Evolutionary conservation across 108 stramenopile genomes (phyloP).

Genomic region (Stephanodiscus minutulus): DNA sequence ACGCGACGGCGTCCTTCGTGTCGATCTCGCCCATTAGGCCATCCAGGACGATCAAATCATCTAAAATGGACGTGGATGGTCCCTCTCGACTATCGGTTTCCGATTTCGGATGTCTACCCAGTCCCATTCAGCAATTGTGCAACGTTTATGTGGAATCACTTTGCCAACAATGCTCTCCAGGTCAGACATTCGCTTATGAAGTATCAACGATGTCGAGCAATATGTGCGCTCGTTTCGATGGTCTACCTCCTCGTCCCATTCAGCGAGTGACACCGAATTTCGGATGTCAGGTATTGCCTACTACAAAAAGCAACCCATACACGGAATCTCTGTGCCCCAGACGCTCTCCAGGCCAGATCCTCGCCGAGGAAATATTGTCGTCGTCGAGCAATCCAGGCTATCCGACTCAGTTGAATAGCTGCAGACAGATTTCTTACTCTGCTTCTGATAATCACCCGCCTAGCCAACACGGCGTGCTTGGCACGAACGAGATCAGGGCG

Average conservation of each 20-base stretch:
- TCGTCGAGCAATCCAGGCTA: not conserved
- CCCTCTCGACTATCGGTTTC: not conserved
- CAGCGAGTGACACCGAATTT: too few relatives aligned
- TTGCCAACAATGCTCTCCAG: not conserved
- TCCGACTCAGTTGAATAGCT: not conserved
- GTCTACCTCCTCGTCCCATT: not conserved
- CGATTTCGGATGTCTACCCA: too few relatives aligned
- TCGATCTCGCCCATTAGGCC: slow-evolving; percentile 1
- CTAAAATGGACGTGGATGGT: not conserved
- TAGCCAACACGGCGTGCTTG: not conserved
- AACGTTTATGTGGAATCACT: not conserved
- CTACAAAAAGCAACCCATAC: not conserved
- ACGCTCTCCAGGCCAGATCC: not conserved
- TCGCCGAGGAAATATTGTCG: not conserved
- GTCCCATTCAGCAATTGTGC: too few relatives aligned
- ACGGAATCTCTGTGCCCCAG: not conserved
- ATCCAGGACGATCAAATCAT: not conserved
- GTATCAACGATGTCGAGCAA: not conserved
- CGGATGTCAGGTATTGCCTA: too few relatives aligned
- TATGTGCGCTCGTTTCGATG: not conserved
- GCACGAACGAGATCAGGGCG: not conserved
- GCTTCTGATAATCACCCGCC: not conserved
- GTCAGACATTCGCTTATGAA: not conserved
- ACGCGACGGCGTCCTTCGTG: slow-evolving; percentile 7
- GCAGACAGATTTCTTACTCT: not conserved